A percentile compares a stretch with the other conserved stretches of the same genome.
These are phyloP conservation scores for Plenodomus tracheiphilus DNA, from an alignment of 2,329 filamentous ascomycete species.

Conservation along the genomic window DNA sequence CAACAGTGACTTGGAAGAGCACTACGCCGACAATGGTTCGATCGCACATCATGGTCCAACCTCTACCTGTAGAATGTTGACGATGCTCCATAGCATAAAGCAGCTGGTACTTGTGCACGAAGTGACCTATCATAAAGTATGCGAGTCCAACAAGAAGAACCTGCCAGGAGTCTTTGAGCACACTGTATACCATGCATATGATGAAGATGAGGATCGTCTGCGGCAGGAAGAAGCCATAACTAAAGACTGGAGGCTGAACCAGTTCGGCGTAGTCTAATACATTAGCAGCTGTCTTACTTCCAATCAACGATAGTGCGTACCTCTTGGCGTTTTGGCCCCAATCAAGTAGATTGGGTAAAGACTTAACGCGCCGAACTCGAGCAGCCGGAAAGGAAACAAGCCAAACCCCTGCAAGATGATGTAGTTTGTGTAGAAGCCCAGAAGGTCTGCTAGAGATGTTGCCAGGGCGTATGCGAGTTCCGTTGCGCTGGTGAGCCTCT, in stretches of 20 bases:
- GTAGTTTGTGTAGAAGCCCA: constrained; percentile 88
- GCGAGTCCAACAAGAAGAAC: constrained; percentile 80
- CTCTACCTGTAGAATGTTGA: constrained; percentile 87
- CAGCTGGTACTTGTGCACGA: constrained; percentile 95
- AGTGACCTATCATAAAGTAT: constrained; percentile 83
- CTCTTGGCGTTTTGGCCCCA: constrained; percentile 79
- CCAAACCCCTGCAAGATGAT: constrained; percentile 94
- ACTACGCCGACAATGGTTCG: constrained; percentile 83
- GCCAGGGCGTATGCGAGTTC: constrained; percentile 77
- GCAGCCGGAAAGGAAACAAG: constrained; percentile 85
- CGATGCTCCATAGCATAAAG: constrained; percentile 98
- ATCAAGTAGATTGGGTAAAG: constrained; percentile 81
- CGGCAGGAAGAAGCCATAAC: constrained; percentile 94
- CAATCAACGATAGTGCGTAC: constrained; percentile 27
- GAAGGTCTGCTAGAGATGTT: constrained; percentile 70
- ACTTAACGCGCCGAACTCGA: constrained; percentile 84
- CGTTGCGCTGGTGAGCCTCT: constrained; percentile 77
- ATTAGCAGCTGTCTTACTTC: constrained; percentile 2
- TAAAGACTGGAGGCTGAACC: constrained; percentile 80
- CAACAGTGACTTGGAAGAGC: constrained; percentile 89
- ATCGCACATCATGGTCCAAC: constrained; percentile 96
- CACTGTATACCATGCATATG: constrained; percentile 92
- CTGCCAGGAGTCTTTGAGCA: constrained; percentile 76
- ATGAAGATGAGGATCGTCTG: constrained; percentile 93
- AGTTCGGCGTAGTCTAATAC: constrained; percentile 75